Conservation (phyloP, 2,329 filamentous ascomycete species). For the Trichoderma guizhouense region DNA sequence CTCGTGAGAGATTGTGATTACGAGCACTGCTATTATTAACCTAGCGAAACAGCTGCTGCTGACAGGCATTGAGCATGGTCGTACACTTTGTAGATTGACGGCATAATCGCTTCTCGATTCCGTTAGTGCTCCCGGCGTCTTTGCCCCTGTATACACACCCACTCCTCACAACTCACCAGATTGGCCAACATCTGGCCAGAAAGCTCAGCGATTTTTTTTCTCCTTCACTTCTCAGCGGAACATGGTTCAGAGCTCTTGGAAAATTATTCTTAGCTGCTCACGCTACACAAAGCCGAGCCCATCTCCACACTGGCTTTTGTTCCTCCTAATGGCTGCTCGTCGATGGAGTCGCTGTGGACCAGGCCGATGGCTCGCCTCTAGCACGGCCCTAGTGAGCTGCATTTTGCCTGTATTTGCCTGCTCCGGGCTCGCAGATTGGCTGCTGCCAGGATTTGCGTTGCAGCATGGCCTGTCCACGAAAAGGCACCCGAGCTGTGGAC, state of each 20-base stretch:
- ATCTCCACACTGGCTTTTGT: slow-evolving; percentile 3
- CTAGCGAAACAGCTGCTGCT: neutral
- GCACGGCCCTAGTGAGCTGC: slow-evolving; percentile 6
- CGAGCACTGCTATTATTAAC: neutral
- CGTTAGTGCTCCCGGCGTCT: neutral
- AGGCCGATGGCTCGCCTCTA: neutral
- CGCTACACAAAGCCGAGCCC: neutral
- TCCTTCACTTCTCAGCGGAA: neutral
- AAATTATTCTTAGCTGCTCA: neutral
- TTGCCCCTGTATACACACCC: neutral
- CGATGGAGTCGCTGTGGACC: slow-evolving; percentile 15
- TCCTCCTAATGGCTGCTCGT: neutral
- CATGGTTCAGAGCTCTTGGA: slow-evolving; percentile 3
- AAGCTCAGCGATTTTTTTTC: neutral
- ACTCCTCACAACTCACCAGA: neutral
- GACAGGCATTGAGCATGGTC: neutral
- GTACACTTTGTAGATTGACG: neutral
- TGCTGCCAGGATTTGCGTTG: neutral
- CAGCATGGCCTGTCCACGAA: neutral
- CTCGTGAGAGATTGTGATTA: neutral
- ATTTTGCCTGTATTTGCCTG: slow-evolving; percentile 14
- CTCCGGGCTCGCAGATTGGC: slow-evolving; percentile 12
- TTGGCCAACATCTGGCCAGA: neutral
- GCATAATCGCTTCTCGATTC: neutral
- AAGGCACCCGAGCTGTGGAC: neutral